phyloP scores from a whole-genome alignment of 2,329 filamentous ascomycete species.

The Epichloe amarillans region DNA sequence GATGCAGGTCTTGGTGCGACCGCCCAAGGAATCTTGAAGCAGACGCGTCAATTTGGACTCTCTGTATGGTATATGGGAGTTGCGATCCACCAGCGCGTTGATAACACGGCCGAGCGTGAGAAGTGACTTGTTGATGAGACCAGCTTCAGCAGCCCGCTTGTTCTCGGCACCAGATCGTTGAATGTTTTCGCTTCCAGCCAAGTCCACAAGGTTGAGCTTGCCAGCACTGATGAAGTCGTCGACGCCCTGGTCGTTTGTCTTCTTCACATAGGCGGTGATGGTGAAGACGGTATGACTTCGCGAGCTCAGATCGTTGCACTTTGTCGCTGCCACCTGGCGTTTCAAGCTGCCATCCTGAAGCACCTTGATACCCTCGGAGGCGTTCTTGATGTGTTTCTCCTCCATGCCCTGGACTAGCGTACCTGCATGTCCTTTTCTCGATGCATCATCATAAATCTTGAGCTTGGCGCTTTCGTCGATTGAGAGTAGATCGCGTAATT shows the following conservation, averaged over 20 bases:
- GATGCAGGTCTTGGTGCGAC: constrained; percentile 94
- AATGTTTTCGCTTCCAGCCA: constrained; percentile 96
- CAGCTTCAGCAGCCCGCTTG: constrained; percentile 89
- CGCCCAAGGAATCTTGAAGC: constrained; percentile 90
- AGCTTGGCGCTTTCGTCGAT: constrained; percentile 72
- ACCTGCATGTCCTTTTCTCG: constrained; percentile 67
- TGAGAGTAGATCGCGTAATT: constrained; percentile 78
- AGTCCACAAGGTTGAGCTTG: constrained; percentile 90
- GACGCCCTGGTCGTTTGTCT: constrained; percentile 63
- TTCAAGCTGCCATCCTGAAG: constrained; percentile 83
- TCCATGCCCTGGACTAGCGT: constrained; percentile 97
- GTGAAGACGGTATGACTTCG: constrained; percentile 97
- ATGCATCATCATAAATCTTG: constrained; percentile 89
- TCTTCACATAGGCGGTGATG: constrained; percentile 82
- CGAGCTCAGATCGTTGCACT: constrained; percentile 96
- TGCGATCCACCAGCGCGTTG: constrained; percentile 86
- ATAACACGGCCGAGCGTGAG: constrained; percentile 92
- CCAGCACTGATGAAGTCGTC: constrained; percentile 85
- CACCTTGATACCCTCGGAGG: constrained; percentile 74
- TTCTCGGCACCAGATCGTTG: constrained; percentile 95
- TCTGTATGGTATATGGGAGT: constrained; percentile 76
- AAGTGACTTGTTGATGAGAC: constrained; percentile 94
- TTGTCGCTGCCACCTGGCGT: constrained; percentile 97
- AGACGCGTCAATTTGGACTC: constrained; percentile 94
- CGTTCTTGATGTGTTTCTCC: constrained; percentile 80